phyloP scores from a whole-genome alignment of 2,329 filamentous ascomycete genomes.

The Fusarium sp. region DNA sequence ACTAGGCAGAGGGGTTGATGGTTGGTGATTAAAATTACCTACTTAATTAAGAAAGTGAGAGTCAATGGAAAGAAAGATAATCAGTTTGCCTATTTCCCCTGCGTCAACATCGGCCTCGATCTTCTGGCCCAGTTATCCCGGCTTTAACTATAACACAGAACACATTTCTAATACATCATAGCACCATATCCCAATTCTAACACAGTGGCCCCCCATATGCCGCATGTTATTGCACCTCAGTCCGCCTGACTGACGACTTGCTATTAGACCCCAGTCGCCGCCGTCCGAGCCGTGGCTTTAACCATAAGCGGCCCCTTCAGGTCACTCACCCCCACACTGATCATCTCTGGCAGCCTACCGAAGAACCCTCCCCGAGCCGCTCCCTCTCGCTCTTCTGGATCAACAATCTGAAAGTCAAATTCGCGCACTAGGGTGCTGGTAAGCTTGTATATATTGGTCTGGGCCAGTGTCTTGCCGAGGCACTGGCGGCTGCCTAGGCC shows the following conservation, averaged over 20 bases:
- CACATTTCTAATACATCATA: no score
- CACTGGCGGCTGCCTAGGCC: conserved; percentile 31
- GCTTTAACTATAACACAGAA: no score
- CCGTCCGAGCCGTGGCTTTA: background rate
- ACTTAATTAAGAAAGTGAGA: no score
- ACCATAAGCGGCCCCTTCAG: background rate
- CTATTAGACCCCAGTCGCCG: background rate
- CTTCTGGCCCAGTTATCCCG: no score
- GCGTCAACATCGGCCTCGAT: no score
- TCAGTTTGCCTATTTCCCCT: no score
- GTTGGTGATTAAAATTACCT: no score
- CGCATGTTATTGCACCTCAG: no score
- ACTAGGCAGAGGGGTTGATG: no score
- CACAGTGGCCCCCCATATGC: no score
- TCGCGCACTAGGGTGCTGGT: conserved; percentile 13
- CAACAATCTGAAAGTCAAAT: conserved; percentile 26
- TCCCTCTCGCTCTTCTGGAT: conserved; percentile 3
- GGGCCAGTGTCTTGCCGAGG: conserved; percentile 26
- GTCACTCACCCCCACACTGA: background rate
- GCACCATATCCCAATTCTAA: no score
- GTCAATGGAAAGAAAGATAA: no score
- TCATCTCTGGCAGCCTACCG: background rate
- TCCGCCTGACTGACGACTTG: background rate
- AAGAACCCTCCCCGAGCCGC: background rate
- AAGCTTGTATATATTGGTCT: conserved; percentile 29